Evolutionary conservation across 495 filamentous ascomycete species (phyloP).

Genomic region (Bacidia rubella): DNA sequence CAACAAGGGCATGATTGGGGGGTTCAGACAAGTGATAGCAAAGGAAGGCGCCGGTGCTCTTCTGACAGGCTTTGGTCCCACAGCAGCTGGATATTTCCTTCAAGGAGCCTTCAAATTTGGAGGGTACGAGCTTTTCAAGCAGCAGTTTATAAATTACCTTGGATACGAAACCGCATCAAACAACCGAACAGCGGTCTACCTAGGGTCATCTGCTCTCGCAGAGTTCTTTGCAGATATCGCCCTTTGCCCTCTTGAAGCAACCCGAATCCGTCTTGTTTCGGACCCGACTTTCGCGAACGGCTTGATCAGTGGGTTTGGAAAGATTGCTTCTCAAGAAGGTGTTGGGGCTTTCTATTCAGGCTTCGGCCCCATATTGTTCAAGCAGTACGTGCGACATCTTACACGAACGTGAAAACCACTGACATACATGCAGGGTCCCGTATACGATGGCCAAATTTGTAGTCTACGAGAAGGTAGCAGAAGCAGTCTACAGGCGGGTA

Average conservation of each 20-base stretch:
- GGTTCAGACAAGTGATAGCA: constrained; percentile 70
- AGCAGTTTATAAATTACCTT: constrained; percentile 72
- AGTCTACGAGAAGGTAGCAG: constrained; percentile 93
- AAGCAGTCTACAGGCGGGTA: constrained; percentile 53
- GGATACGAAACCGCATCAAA: constrained; percentile 68
- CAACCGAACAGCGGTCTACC: constrained; percentile 81
- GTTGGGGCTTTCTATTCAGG: constrained; percentile 86
- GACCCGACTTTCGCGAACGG: constrained; percentile 76
- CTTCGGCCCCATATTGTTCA: constrained; percentile 88
- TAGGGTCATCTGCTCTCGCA: constrained; percentile 67
- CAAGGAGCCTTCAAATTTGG: constrained; percentile 94
- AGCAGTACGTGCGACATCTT: constrained; percentile 56
- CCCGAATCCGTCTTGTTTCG: constrained; percentile 88
- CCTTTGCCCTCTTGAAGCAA: constrained; percentile 87
- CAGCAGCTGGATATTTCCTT: constrained; percentile 85
- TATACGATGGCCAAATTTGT: constrained; percentile 99
- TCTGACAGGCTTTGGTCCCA: constrained; percentile 76
- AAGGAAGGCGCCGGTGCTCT: constrained; percentile 81
- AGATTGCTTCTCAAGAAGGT: constrained; percentile 78
- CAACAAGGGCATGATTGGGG: constrained; percentile 80
- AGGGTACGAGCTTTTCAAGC: constrained; percentile 93
- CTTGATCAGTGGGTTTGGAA: constrained; percentile 67
- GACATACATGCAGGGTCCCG: constrained; percentile 52
- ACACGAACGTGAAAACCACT: neutral
- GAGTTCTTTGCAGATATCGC: constrained; percentile 94